Conservation (phyloP, 2,329 filamentous ascomycete species). For the Pleoardoris graminearum region DNA sequence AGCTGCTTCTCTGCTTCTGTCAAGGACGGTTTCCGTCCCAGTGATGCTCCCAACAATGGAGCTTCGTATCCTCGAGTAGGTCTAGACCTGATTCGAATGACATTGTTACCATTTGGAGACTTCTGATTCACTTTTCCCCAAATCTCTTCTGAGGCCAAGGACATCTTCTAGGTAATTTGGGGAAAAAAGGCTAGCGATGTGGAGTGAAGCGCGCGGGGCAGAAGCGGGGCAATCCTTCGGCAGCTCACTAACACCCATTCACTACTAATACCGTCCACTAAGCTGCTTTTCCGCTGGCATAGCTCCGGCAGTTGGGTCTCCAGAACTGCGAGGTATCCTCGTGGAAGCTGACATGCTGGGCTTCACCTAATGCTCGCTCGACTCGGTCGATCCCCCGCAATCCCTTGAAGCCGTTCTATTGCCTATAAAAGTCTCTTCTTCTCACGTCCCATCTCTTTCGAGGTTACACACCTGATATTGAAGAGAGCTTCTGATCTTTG, state of each 20-base stretch:
- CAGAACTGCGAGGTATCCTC: neutral
- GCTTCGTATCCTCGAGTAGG: too few species aligned
- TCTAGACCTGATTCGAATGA: too few species aligned
- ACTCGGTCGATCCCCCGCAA: conserved; percentile 2
- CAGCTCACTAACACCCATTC: neutral
- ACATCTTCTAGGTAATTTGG: too few species aligned
- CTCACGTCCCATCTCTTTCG: neutral
- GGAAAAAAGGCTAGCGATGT: too few species aligned
- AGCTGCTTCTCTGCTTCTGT: too few species aligned
- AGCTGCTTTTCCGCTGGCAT: neutral
- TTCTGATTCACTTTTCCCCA: too few species aligned
- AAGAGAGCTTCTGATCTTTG: too few species aligned
- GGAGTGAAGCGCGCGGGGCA: conserved; percentile 11
- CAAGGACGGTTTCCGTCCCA: too few species aligned
- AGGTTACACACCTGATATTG: neutral
- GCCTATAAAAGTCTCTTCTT: neutral
- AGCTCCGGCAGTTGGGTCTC: conserved; percentile 1
- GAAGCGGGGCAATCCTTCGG: conserved; percentile 8
- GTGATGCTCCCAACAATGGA: too few species aligned
- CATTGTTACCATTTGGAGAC: too few species aligned
- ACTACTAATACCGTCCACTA: too few species aligned
- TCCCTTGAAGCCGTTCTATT: neutral
- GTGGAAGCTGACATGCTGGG: neutral
- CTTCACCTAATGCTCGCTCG: neutral
- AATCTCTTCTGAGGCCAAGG: too few species aligned